Evolutionary conservation across 805 yeast species (phyloP).

Genomic region (Monosporozyma aerobia): DNA sequence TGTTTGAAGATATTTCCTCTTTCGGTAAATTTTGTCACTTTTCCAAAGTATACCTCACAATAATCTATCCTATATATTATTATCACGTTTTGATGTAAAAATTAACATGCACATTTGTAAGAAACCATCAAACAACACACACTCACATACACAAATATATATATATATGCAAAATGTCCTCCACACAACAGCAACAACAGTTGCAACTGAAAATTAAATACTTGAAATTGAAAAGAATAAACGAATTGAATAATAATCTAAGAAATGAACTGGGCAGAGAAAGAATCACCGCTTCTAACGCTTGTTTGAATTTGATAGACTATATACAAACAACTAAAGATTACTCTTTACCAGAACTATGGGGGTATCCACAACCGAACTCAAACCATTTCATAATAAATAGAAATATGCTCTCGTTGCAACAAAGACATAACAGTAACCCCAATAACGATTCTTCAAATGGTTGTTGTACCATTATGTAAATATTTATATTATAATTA

Average conservation of each 20-base stretch:
- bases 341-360: conserved; percentile 32
- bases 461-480: conserved; percentile 33
- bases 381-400: conserved; percentile 32
- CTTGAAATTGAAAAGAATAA: conserved; percentile 52
- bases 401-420: neutral
- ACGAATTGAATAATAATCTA: conserved; percentile 46
- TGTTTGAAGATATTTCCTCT: neutral
- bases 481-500: neutral
- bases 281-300: conserved; percentile 56
- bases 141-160: neutral
- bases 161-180: neutral
- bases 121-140: neutral
- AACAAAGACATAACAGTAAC: neutral
- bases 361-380: conserved; percentile 33
- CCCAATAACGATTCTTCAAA: neutral
- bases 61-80: too few species aligned
- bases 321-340: conserved; percentile 31
- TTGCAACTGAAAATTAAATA: conserved; percentile 39
- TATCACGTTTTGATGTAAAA: neutral
- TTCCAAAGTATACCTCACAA: neutral
- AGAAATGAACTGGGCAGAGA: conserved; percentile 44
- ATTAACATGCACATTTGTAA: neutral
- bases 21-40: neutral
- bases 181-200: conserved; percentile 14
- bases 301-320: conserved; percentile 39